These are phyloP conservation scores for Ascochyta rabiei DNA, from an alignment of 2,329 filamentous ascomycete genomes.

Conservation along the genomic window DNA sequence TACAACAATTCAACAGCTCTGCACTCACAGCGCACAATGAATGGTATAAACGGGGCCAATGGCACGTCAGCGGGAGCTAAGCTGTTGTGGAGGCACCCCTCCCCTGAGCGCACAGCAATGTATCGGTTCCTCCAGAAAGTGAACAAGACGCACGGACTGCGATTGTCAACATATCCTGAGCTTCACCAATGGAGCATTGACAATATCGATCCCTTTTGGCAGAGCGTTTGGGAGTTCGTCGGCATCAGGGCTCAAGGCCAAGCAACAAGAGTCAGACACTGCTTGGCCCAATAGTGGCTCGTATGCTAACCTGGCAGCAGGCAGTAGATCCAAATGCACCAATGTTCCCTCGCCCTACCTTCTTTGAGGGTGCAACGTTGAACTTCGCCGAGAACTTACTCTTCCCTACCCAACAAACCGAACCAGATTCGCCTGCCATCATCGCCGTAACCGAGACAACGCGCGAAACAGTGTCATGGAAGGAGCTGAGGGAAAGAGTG, in stretches of 20 bases:
- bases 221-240: constrained; percentile 81
- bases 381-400: constrained; percentile 97
- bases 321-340: constrained; percentile 69
- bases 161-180: constrained; percentile 70
- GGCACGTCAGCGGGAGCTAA: constrained; percentile 27
- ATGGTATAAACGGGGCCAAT: constrained; percentile 30
- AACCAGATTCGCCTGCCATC: constrained; percentile 70
- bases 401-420: constrained; percentile 67
- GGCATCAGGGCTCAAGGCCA: constrained; percentile 71
- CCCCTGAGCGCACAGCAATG: constrained; percentile 72
- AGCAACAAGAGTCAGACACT: constrained; percentile 63
- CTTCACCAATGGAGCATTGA: constrained; percentile 86
- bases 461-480: constrained; percentile 74
- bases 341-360: constrained; percentile 86
- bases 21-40: constrained; percentile 5
- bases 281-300: background rate
- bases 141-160: constrained; percentile 69
- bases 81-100: constrained; percentile 71
- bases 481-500: constrained; percentile 77
- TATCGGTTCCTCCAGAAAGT: constrained; percentile 73
- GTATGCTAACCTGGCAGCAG: constrained; percentile 51
- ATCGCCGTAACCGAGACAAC: constrained; percentile 80
- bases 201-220: constrained; percentile 80
- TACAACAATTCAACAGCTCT: background rate
- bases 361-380: constrained; percentile 78